phyloP scores from a whole-genome alignment of 371 early-diverging fungal species.

The Rhizopus sp. region DNA sequence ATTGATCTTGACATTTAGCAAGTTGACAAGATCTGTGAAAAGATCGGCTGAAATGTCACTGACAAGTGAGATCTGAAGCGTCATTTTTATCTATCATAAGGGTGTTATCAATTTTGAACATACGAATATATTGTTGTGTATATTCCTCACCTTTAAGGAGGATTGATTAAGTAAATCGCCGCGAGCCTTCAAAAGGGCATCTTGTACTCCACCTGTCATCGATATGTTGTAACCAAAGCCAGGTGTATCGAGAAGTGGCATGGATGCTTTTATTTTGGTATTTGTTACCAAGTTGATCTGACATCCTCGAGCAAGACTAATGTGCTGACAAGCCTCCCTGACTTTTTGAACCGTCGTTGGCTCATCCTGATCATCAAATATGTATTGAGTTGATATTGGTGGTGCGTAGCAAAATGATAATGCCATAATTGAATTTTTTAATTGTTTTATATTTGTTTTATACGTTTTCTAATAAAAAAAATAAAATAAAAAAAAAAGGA shows the following conservation, averaged over 20 bases:
- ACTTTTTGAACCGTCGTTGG: conserved; percentile 8
- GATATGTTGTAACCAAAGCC: conserved; percentile 25
- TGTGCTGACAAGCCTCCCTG: conserved; percentile 23
- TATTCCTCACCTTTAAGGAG: conserved; percentile 23
- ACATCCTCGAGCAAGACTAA: conserved; percentile 20
- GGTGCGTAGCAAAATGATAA: conserved; percentile 34
- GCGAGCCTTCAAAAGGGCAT: conserved; percentile 27
- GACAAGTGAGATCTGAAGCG: conserved; percentile 22
- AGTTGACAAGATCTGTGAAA: conserved; percentile 32
- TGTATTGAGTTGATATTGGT: conserved; percentile 27
- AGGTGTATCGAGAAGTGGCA: conserved; percentile 4
- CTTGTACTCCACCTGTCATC: conserved; percentile 21
- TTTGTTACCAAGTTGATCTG: conserved; percentile 22
- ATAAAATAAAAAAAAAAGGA: conserved; percentile 9
- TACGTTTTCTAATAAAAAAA: conserved; percentile 6
- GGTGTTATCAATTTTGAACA: background rate
- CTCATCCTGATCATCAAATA: conserved; percentile 14
- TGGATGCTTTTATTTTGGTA: conserved; percentile 7
- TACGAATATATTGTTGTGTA: background rate
- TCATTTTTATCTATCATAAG: conserved; percentile 14
- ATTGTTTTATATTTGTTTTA: conserved; percentile 10
- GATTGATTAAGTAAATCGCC: conserved; percentile 29
- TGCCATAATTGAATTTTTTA: conserved; percentile 16
- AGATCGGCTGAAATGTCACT: conserved; percentile 12
- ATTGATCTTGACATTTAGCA: conserved; percentile 32